Conservation (phyloP, 208 protist genomes). For the Vickermania spadyakhi region DNA sequence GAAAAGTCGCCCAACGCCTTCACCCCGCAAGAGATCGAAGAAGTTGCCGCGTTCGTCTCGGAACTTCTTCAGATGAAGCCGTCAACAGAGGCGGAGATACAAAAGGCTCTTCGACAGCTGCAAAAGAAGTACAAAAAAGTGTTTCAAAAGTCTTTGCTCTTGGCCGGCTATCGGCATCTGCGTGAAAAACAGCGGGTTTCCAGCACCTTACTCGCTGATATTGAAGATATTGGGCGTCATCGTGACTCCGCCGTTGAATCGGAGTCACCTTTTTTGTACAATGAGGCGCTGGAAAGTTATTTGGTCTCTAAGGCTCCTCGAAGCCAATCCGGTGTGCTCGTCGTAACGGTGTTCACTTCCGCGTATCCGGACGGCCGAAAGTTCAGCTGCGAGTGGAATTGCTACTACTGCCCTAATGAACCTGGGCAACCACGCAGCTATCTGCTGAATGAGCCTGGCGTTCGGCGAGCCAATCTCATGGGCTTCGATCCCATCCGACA, state of each 20-base stretch:
- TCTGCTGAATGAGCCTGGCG: constrained; percentile 82
- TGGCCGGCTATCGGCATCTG: constrained; percentile 67
- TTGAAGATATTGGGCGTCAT: not conserved
- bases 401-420: constrained; percentile 91
- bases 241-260: not conserved
- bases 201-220: not conserved
- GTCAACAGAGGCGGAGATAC: constrained; percentile 24
- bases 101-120: constrained; percentile 25
- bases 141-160: constrained; percentile 70
- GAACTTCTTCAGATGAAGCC: constrained; percentile 25
- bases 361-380: constrained; percentile 72
- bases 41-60: constrained; percentile 35
- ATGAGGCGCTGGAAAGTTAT: constrained; percentile 34
- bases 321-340: constrained; percentile 87
- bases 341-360: constrained; percentile 89
- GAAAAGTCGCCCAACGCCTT: constrained; percentile 68
- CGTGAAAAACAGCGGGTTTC: constrained; percentile 3
- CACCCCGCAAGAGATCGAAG: constrained; percentile 28
- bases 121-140: constrained; percentile 61
- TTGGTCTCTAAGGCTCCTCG: constrained; percentile 79
- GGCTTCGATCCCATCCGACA: constrained; percentile 72
- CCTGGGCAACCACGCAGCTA: constrained; percentile 88
- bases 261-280: not conserved
- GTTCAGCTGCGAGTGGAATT: constrained; percentile 91
- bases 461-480: constrained; percentile 79